Evolutionary conservation across 2,329 filamentous ascomycete genomes (phyloP).

Genomic region (Cylindrodendrum hubeiense): DNA sequence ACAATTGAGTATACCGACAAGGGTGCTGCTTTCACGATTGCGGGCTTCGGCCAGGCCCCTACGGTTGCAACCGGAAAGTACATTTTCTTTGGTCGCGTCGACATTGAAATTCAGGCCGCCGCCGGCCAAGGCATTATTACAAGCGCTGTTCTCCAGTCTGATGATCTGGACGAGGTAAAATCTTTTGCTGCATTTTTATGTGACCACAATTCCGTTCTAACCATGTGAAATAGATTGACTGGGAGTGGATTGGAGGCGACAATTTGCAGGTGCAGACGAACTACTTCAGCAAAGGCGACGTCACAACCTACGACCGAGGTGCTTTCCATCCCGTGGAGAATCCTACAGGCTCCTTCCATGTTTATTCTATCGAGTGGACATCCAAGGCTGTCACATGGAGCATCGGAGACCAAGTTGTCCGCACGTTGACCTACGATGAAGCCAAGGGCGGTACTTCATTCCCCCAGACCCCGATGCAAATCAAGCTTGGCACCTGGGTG

Average conservation of each 20-base stretch:
- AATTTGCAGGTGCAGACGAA: slow-evolving; percentile 83
- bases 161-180: slow-evolving; percentile 75
- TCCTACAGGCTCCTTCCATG: slow-evolving; percentile 70
- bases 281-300: slow-evolving; percentile 83
- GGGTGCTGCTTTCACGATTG: slow-evolving; percentile 65
- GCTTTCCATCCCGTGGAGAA: slow-evolving; percentile 68
- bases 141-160: slow-evolving; percentile 80
- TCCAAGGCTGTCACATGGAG: slow-evolving; percentile 72
- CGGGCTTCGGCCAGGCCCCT: slow-evolving; percentile 65
- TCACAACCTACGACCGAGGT: slow-evolving; percentile 76
- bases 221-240: slow-evolving; percentile 72
- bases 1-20: slow-evolving; percentile 40
- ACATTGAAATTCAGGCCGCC: slow-evolving; percentile 77
- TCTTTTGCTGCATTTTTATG: no score
- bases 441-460: slow-evolving; percentile 70
- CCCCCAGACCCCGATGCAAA: slow-evolving; percentile 80
- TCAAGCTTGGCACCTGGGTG: slow-evolving; percentile 78
- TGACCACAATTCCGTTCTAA: slow-evolving; percentile 6
- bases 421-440: slow-evolving; percentile 70
- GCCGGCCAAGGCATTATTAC: slow-evolving; percentile 82
- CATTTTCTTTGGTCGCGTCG: slow-evolving; percentile 86
- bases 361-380: slow-evolving; percentile 78
- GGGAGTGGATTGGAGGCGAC: slow-evolving; percentile 83
- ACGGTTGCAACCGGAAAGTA: slow-evolving; percentile 80
- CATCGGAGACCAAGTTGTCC: slow-evolving; percentile 71